Base-by-base conservation (phyloP, 2,329 filamentous ascomycete genomes). In the Talaromyces piceae region DNA sequence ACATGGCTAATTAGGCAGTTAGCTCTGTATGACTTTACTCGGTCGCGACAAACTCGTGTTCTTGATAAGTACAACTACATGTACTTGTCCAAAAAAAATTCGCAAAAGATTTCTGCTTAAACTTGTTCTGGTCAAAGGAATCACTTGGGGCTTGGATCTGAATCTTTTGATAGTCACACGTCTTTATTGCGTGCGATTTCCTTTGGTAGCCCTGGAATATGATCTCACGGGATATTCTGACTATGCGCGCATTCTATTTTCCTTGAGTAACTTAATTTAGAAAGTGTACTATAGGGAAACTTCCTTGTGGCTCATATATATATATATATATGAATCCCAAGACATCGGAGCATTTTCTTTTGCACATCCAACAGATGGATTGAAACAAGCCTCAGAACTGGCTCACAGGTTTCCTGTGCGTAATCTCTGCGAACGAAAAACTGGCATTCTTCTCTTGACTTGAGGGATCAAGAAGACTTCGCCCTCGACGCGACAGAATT, bases 361-460 rank as follows among this genome's bases (percentile, higher is more conserved):
- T 30, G 13, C 2, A 46, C 8, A 33, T 46, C 6, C 26, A n/a
- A 30, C 13, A 33, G 20, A 13, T 30, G 45, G 8, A 22, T 6
- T 3, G 28, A 16, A 31, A 46, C 45, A 46, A 46, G 45, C 4
- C 45, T 22, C 18, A 46, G 28, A 5, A 46, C 20, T 31, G 27
- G 12, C 13, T 30, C 26, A 9, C n/a, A 22, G 11, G 26, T 30
- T 23, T 30, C 45, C 45, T 28, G 33, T 20, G 53, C 54, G 47
- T 52, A 57, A 50, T 45, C 46, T 16, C 62, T 56, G 45, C 68
- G 67, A 25, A 79, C 62, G 1, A 78, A 56, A 79, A 48, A 8
- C 65, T 76, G 1, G 73, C 71, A 58, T 80, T 79, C 54, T 79
- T 77, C 51, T 74, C 67, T 0, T 57, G n/a, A 78, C 53, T 45